Base-by-base conservation (phyloP, 108 stramenopile species). In the Skeletonema marinoi region DNA sequence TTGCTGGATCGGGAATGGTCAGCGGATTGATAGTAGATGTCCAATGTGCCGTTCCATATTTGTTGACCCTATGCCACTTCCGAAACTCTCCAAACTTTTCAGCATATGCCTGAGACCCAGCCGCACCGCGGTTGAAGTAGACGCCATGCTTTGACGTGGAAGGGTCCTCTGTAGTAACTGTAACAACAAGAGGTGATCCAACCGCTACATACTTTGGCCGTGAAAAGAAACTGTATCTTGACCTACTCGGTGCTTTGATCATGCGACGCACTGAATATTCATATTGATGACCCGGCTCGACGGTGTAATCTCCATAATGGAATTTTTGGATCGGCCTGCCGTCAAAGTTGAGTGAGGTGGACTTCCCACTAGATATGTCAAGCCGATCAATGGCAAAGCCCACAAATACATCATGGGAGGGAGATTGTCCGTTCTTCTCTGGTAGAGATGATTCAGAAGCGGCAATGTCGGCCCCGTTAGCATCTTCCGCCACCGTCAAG, bases 61-160 rank as follows among this genome's bases (percentile, higher is more conserved):
- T 70, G 1, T 66, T 44, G 4, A 75, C 66, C 4, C 51, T 59
- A 17, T 76, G 66, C 39, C 50, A 72, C 48, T 72, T 68, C 29
- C 81, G 66, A 63, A 33, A 76, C 35, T 82, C 75, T 54, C 54
- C 75, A 58, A 76, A 82, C 17, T 67, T 65, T 39, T 54, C 58
- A 42, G 32, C 38, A 48, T 82, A 82, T n/a, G 81, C 81, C 11
- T 72, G 70, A 9, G 81, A 81, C 13, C 74, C 80, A 13, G 80
- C 75, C 30, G 63, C 74, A 35, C 74, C 81, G 6, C 81, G 72
- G 35, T 82, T 82, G 71, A 82, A 82, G 66, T 56, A 82, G 8
- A 82, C 46, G 0, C 81, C 81, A 42, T 82, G 81, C n/a, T 59
- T 61, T 1, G 74, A 67, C 32, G 48, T 16, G 0, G 29, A 35